These are phyloP conservation scores for Penicillium sp. DNA, from an alignment of 2,329 filamentous ascomycete genomes.

Conservation along the genomic window DNA sequence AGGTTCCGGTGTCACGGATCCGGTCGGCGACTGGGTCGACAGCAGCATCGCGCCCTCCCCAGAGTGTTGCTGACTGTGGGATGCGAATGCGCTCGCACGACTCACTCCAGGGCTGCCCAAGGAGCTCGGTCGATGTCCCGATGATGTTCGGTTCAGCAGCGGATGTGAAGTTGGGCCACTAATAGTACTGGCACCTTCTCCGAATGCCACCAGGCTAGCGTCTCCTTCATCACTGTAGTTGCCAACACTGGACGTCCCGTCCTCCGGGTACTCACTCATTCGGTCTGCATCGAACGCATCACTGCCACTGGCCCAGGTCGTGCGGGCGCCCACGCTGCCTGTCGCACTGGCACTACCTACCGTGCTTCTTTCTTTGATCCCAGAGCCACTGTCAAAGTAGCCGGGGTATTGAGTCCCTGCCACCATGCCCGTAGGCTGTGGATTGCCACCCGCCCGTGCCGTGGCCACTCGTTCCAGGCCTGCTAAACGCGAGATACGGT, in stretches of 20 bases:
- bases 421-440: too few relatives aligned
- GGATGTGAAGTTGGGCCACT: constrained; percentile 64
- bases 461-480: too few relatives aligned
- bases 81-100: too few relatives aligned
- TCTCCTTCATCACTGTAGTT: constrained; percentile 79
- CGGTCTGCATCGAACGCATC: constrained; percentile 49
- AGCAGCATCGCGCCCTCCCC: constrained; percentile 36
- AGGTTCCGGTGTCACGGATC: constrained; percentile 36
- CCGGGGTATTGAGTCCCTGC: too few relatives aligned
- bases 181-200: constrained; percentile 79
- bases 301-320: constrained; percentile 58
- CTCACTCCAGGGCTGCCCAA: constrained; percentile 40
- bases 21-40: constrained; percentile 29
- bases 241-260: constrained; percentile 57
- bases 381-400: constrained; percentile 75
- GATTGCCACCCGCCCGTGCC: too few relatives aligned
- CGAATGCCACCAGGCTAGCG: constrained; percentile 79
- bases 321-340: constrained; percentile 57
- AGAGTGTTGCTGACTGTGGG: constrained; percentile 21
- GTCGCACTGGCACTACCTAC: constrained; percentile 87
- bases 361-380: constrained; percentile 76
- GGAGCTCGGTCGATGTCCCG: too few relatives aligned
- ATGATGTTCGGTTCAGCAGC: too few relatives aligned
- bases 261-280: constrained; percentile 58
- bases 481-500: too few relatives aligned